Evolutionary conservation across 768 basidiomycete genomes (phyloP), one percentile per base, ranked within the genome.

Genomic region (Boletellus sp.): DNA sequence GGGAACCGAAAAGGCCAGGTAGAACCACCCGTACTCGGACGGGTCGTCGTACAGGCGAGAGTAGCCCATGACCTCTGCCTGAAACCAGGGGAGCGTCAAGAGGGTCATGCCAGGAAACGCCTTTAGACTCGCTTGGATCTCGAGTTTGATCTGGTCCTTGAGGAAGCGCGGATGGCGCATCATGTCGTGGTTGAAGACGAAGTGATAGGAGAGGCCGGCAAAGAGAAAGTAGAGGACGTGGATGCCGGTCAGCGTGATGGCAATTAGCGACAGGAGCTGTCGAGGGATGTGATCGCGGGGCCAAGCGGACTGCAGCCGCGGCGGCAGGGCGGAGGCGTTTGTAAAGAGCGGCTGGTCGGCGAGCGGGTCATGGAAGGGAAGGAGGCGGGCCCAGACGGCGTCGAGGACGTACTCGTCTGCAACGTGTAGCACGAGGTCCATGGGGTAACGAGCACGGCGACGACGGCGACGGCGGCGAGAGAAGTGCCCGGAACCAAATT

Each of bases 181-280:
- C 92, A 88, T 96, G 19, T 87, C 88, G 62, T 88, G 87, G 71
- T 98, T 93, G 80, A 97, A 99, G 48, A 98, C 81, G 70, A 77
- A 84, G 38, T 70, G 70, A 72, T 91, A 99, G 3, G 92, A 93
- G 22, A 90, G 68, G 37, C 78, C 73, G n/a, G 93, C 94, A 58
- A 97, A 87, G 22, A 86, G 45, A 70, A 96, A 94, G 70, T 99
- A 99, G 41, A 99, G 78, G 42, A 84, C 20, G 59, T 87, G 80
- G 50, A 95, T 89, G 52, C 94, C 94, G 50, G 91, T 58, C 46
- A 89, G 69, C 1, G 93, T 94, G 55, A 98, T 62, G 22, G 74
- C 65, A 54, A 70, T 68, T 51, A 98, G 72, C 1, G 93, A 94
- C 26, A 87, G 19, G 4, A 87, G 46, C 63, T 95, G 93, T 35